Evolutionary conservation across 2,329 filamentous ascomycete species (phyloP), one percentile per base, ranked within the genome.

Genomic region (Fusarium redolens): DNA sequence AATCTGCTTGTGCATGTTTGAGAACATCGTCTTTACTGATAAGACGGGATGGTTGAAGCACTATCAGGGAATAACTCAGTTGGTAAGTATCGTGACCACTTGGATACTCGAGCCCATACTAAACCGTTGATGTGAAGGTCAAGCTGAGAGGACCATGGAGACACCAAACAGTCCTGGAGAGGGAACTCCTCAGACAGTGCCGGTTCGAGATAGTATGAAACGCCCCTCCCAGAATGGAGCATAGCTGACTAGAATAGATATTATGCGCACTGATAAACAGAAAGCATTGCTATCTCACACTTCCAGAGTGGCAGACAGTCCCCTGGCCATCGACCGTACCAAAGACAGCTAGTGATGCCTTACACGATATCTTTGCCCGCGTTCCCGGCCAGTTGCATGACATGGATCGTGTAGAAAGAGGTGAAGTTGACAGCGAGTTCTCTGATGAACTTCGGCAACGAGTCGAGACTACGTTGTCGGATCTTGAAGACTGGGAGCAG

Each of bases 1-100:
- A 6, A n/a, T 69, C 6, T 69, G 67, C 11, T 18, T 69, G 4
- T 59, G 47, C 12, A 60, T 69, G 65, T 69, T 69, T 38, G 59
- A 69, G 52, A 61, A 28, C 20, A 31, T 69, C 7, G 67, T 47
- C 22, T 70, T 70, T 51, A 70, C 60, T 2, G 60, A 69, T 1
- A 66, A 38, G 9, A 65, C 40, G 7, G 67, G 66, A 11, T 69
- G 66, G 60, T 4, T 70, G 1, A 69, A 51, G 2, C 67, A 69
- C 17, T 69, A 65, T 5, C 60, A 70, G 4, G 67, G 67, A 6
- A 61, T 70, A n/a, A 44, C 52, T 6, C 41, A 69, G 17, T 3
- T 70, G 14, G 67, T 55, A 50, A 7, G 48, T 47, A 1, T 13
- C 6, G 7, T 5, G 11, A 7, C 22, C 0, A 4, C 0, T 1